Evolutionary conservation across 371 early-diverging fungal genomes (phyloP), one percentile per base, ranked within the genome.

Genomic region (Capniomyces stellatus): DNA sequence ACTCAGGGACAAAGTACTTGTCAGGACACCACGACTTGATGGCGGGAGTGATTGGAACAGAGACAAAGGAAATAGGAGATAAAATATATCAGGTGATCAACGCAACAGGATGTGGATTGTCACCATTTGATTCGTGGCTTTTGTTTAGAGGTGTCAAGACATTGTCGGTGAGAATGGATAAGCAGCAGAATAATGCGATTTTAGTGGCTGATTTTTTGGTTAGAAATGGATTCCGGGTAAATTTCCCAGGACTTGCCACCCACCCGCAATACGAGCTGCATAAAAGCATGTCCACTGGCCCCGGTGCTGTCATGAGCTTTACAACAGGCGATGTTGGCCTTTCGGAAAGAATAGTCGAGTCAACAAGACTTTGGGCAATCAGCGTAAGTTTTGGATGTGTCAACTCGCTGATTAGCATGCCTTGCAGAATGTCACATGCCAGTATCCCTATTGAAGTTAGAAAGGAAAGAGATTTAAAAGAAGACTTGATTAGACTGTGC

Each of bases 21-120:
- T 91, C 91, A 69, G 96, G 97, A 42, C 96, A 96, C 77, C 89
- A 89, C 39, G 97, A 96, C 64, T 89, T 90, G 35, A 87, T 94
- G 30, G 92, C 92, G 76, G 97, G 97, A 60, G 78, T 94, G 42
- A 89, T 88, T 51, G 80, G 87, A 10, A 86, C 87, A 52, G 76
- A 72, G 60, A 68, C 75, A 60, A 74, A 81, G 29, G 71, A 70
- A 46, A 61, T 90, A 50, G 71, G 75, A 57, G 77, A 82, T 18
- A 77, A 79, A 58, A 69, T 96, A 31, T 69, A 71, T 51, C 92
- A 91, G 70, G 75, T 92, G 53, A 93, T 93, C 69, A 95, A 95
- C 75, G 73, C 91, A 8, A 79, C 86, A 56, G 97, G 97, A 56
- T 87, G 85, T 43, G 87, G 92, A 3, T 91, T 94, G 21, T 78